Evolutionary conservation across 1,284 basidiomycete species (phyloP), one percentile per base, ranked within the genome.

Genomic region (Ganoderma meredithae): DNA sequence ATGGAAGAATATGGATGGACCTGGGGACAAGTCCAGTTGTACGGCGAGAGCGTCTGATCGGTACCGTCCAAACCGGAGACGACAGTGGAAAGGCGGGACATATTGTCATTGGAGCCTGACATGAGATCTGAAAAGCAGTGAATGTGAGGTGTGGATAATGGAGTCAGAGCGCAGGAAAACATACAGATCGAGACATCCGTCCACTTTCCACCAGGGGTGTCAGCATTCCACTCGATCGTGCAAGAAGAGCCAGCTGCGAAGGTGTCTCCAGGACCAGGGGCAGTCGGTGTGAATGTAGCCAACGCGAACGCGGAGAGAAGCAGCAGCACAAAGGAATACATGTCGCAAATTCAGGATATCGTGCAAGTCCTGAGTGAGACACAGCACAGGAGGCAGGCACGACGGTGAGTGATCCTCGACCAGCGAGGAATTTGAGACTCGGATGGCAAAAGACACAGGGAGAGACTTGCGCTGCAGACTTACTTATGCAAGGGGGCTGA

Each of bases 71-170:
- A 66, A 10, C 70, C 77, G 7, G 66, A 65, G 0, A 71, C 72
- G 22, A 83, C 81, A 53, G 73, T 75, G 0, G 74, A 72, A 8
- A 83, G 79, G 13, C 71, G 58, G 17, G 76, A 74, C 81, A 82
- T 81, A 68, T 82, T 80, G 64, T 71, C 70, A 67, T 82, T 81
- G 1, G 81, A 77, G 13, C 83, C 82, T 1, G 80, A 80, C 82
- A 83, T 83, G 58, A 84, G 73, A 41, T 76, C 83, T 82, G 67
- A 41, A 17, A 13, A 49, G 15, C 5, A 22, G 27, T 19, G 40
- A 31, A 39, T 25, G 25, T 49, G 25, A 61, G 2, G 33, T 44
- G 4, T 33, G 3, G 47, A 13, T 1, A 6, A 15, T 7, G 31
- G 17, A 36, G 25, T 39, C 15, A 3, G 40, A 7, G 36, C 5